Base-by-base conservation (phyloP, 2,329 filamentous ascomycete species). In the Alternaria solani region DNA sequence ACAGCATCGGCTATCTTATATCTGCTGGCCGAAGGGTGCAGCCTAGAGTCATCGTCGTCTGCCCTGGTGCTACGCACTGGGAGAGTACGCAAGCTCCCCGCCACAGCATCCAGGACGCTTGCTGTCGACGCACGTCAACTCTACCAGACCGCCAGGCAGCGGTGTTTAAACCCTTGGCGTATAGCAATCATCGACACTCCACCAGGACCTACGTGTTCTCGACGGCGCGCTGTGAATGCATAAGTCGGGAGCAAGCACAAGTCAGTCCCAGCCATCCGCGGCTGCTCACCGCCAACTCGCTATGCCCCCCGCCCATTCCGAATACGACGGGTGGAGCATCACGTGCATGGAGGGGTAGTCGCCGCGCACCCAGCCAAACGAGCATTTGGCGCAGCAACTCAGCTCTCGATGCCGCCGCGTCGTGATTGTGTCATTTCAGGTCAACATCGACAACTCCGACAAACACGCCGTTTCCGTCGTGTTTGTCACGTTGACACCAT, bases 281-380 rank as follows among this genome's bases (percentile, higher is more conserved):
- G 64, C 46, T 64, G 65, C 73, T 75, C 75, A 77, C 75, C 75
- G 74, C 74, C 75, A 76, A 71, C 69, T 75, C 51, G 51, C 51
- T 44, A 51, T 49, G 18, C n/a, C 38, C 46, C 46, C 58, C 47
- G 47, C 58, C 57, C 54, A 60, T 34, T 23, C 57, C 54, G 48
- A 26, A 61, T 43, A 28, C 54, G 47, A 42, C 7, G 18, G 39
- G 4, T 36, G 8, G 20, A 12, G 5, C 9, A 57, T 63, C 60
- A 77, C 74, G 75, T 77, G 75, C 54, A 68, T 59, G 70, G 75
- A 75, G 75, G 75, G 75, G 73, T 67, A 75, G 39, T 51, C 34
- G 53, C 39, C 20, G 28, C 38, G 55, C 39, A 58, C 55, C 55
- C 54, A 30, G 49, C 25, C 42, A 48, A 26, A 55, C 49, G 55